Conservation (phyloP, 2,329 filamentous ascomycete species). For the Thielaviopsis ethacetica region DNA sequence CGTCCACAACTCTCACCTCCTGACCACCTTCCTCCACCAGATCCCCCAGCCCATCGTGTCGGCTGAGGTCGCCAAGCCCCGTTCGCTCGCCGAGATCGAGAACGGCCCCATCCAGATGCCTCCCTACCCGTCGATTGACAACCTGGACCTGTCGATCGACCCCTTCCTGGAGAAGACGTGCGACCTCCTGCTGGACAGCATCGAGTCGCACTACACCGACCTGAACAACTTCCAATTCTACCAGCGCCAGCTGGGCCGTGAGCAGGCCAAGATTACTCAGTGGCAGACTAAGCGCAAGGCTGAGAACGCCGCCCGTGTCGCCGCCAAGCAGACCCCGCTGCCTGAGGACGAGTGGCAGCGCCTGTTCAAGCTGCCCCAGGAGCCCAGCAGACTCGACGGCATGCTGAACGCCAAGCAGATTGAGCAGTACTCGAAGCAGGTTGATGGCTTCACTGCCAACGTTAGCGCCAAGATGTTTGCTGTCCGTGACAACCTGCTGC, state of each 20-base stretch:
- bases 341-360: constrained; percentile 98
- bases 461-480: constrained; percentile 97
- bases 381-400: constrained; percentile 82
- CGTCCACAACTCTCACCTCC: constrained; percentile 92
- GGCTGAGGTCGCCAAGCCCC: constrained; percentile 50
- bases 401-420: constrained; percentile 93
- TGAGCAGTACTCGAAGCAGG: constrained; percentile 93
- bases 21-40: constrained; percentile 91
- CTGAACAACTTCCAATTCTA: constrained; percentile 98
- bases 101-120: constrained; percentile 45
- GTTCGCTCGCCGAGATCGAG: constrained; percentile 63
- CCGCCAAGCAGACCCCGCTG: constrained; percentile 74
- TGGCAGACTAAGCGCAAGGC: constrained; percentile 96
- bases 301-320: constrained; percentile 71
- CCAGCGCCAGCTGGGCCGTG: constrained; percentile 79
- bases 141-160: constrained; percentile 83
- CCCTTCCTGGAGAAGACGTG: constrained; percentile 97
- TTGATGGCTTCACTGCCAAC: constrained; percentile 85
- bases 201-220: constrained; percentile 95
- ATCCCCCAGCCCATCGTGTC: constrained; percentile 48
- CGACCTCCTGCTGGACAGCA: constrained; percentile 87
- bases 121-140: constrained; percentile 76
- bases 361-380: constrained; percentile 92
- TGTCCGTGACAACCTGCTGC: constrained; percentile 55
- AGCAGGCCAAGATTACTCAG: constrained; percentile 89